These are phyloP conservation scores for Candida sojae DNA, from an alignment of 1,139 yeast genomes.

Conservation along the genomic window DNA sequence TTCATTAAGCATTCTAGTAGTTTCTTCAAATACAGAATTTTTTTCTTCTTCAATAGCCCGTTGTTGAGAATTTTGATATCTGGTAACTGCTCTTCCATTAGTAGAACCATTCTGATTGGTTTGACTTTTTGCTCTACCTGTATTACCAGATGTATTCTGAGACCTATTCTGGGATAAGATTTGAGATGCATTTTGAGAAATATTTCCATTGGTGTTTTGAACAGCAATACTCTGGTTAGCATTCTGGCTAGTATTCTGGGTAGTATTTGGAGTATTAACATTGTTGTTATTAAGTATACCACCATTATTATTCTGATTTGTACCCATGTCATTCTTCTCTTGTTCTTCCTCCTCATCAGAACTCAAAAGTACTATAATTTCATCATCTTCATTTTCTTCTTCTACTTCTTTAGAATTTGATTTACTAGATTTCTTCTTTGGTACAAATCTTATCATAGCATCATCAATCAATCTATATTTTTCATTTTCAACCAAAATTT, in stretches of 20 bases:
- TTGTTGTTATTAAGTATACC: background rate
- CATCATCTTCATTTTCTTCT: slow-evolving; percentile 14
- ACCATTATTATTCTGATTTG: background rate
- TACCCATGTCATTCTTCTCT: background rate
- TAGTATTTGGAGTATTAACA: background rate
- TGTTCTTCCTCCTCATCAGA: slow-evolving; percentile 25
- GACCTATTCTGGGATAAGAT: too few species aligned
- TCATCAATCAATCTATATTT: slow-evolving; percentile 39
- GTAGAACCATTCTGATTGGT: too few species aligned
- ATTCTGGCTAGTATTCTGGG: background rate
- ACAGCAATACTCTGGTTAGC: background rate
- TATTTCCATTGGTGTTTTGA: too few species aligned
- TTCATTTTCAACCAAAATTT: slow-evolving; percentile 33
- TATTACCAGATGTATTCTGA: too few species aligned
- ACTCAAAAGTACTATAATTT: slow-evolving; percentile 24
- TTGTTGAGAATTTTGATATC: background rate
- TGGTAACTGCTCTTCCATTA: background rate
- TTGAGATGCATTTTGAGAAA: background rate
- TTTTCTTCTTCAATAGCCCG: background rate
- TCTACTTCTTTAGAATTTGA: background rate
- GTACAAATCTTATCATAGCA: background rate
- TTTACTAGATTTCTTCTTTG: background rate
- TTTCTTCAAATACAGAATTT: background rate
- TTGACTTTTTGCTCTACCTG: too few species aligned
- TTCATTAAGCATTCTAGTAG: background rate